Percentiles rank a stretch among this genome's conserved stretches.
Evolutionary conservation across 1,139 yeast species (phyloP).

Genomic region (Geotrichum reessii): DNA sequence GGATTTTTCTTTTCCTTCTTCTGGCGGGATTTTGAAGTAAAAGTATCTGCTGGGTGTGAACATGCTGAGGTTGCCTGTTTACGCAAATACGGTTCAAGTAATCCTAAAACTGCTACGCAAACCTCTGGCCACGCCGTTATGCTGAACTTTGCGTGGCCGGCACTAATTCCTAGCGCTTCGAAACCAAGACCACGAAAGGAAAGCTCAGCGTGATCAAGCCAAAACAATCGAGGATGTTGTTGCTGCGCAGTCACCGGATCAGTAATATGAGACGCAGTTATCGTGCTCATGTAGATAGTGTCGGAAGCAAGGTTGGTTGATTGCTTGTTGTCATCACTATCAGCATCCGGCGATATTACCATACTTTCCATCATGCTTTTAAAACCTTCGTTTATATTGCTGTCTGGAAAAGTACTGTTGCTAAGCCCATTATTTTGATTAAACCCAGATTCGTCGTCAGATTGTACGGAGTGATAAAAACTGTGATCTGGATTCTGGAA

Average conservation of each 20-base stretch:
- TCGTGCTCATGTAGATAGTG: constrained; percentile 79
- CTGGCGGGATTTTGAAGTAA: background rate
- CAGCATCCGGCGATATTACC: constrained; percentile 61
- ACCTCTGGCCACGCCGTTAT: constrained; percentile 37
- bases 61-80: background rate
- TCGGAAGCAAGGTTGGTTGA: background rate
- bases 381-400: constrained; percentile 6
- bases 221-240: constrained; percentile 21
- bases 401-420: background rate
- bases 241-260: constrained; percentile 9
- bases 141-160: constrained; percentile 46
- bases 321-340: background rate
- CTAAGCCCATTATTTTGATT: background rate
- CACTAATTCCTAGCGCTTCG: constrained; percentile 42
- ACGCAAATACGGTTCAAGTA: constrained; percentile 21
- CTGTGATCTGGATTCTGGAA: constrained; percentile 13
- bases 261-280: constrained; percentile 21
- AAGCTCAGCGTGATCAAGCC: constrained; percentile 22
- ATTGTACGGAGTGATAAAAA: constrained; percentile 1
- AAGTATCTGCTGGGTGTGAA: background rate
- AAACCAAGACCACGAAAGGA: constrained; percentile 23
- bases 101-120: constrained; percentile 29
- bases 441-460: constrained; percentile 18
- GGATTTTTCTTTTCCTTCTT: background rate
- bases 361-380: constrained; percentile 54